Conservation (phyloP, 1,284 basidiomycete species). For the Malassezia sp. region DNA sequence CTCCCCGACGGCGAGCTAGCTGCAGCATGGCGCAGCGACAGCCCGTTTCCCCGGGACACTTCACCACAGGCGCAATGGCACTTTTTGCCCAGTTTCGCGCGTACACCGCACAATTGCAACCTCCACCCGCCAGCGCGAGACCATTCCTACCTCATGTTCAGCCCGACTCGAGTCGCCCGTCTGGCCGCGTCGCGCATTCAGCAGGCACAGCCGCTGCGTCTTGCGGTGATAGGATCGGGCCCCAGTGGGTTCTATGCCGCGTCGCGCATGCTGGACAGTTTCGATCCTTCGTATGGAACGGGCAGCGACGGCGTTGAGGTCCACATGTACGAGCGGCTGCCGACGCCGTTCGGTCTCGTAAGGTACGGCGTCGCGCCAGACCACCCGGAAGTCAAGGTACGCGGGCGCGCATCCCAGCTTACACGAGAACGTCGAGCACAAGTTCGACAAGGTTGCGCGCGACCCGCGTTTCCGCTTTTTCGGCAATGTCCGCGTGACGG, state of each 20-base stretch:
- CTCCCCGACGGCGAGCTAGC: too few relatives aligned
- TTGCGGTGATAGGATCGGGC: slow-evolving; percentile 76
- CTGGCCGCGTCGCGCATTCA: slow-evolving; percentile 2
- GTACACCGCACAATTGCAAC: too few relatives aligned
- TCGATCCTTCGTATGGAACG: slow-evolving; percentile 16
- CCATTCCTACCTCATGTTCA: slow-evolving; percentile 2
- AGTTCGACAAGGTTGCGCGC: slow-evolving; percentile 59
- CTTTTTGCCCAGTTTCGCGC: too few relatives aligned
- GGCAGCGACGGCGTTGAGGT: slow-evolving; percentile 48
- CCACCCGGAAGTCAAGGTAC: slow-evolving; percentile 89
- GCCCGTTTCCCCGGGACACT: too few relatives aligned
- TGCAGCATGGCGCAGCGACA: too few relatives aligned
- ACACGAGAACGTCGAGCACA: slow-evolving; percentile 82
- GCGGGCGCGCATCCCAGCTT: neutral
- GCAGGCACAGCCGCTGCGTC: slow-evolving; percentile 23
- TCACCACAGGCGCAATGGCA: too few relatives aligned
- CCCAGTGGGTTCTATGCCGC: slow-evolving; percentile 93
- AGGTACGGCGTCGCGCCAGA: slow-evolving; percentile 96
- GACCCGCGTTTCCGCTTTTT: slow-evolving; percentile 53
- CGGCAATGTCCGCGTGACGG: slow-evolving; percentile 72
- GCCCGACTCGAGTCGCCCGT: neutral
- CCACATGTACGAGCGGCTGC: slow-evolving; percentile 83
- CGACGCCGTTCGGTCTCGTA: slow-evolving; percentile 87
- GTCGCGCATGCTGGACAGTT: slow-evolving; percentile 27
- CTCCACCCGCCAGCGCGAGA: neutral